Conservation (phyloP, 352 stramenopile genomes). For the Poterioochromonas sp. region DNA sequence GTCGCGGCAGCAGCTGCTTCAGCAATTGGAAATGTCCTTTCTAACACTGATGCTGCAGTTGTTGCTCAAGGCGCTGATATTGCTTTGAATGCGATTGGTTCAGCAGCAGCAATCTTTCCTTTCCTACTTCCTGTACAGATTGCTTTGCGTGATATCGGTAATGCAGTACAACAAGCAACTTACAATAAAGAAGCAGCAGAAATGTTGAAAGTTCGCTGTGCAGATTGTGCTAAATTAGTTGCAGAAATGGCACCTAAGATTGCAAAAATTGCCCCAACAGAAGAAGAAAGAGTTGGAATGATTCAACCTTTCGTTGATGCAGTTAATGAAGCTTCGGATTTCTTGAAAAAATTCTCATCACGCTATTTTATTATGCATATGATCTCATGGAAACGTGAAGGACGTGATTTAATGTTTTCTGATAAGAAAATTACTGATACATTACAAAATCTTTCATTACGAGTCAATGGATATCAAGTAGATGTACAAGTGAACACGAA, state of each 20-base stretch:
- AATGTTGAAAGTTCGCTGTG: neutral
- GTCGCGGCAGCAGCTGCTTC: neutral
- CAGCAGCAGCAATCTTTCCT: neutral
- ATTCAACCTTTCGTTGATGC: neutral
- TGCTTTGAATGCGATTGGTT: neutral
- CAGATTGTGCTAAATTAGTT: constrained; percentile 3
- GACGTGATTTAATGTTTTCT: neutral
- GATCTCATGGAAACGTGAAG: neutral
- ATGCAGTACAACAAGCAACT: neutral
- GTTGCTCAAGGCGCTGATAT: neutral
- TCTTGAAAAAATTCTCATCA: neutral
- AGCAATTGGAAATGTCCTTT: neutral
- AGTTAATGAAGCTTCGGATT: neutral
- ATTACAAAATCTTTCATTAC: constrained; percentile 18
- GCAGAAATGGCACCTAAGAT: constrained; percentile 19
- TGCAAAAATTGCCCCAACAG: neutral
- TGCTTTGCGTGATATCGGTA: constrained; percentile 1
- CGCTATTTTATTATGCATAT: neutral
- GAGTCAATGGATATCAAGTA: neutral
- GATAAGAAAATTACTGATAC: constrained; percentile 12
- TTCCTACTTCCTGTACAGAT: constrained; percentile 21
- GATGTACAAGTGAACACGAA: neutral
- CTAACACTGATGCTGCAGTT: neutral
- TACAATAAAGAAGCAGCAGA: constrained; percentile 18
- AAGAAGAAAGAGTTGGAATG: neutral